Base-by-base conservation (phyloP, 1,139 yeast species). In the Tardiomyces blankii region DNA sequence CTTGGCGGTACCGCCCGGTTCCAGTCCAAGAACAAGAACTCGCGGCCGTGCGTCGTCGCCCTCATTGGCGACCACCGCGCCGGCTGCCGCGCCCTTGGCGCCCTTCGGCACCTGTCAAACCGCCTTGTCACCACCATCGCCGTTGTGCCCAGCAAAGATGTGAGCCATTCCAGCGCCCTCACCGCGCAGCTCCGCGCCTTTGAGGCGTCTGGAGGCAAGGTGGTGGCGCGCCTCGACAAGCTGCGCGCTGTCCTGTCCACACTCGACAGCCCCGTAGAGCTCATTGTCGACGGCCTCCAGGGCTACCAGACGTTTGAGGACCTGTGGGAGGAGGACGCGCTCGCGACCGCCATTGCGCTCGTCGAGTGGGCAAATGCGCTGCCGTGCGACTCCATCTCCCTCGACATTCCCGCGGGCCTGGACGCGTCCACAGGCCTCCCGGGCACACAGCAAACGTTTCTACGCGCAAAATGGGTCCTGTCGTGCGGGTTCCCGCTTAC, bases 361-460 rank as follows among this genome's bases (percentile, higher is more conserved):
- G 72, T 85, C 27, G 65, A 65, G 16, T 88, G 96, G 95, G 77
- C 84, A 50, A 82, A 83, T 52, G 68, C 67, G 43, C 74, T 74
- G n/a, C 51, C 52, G 60, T 66, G 73, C 8, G 74, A 77, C 43
- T 66, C 80, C 13, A 67, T 85, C 68, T 82, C 95, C 0, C 62
- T 88, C 25, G 95, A 87, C 57, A 76, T 85, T 32, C 93, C 95
- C 2, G 75, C 89, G 0, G 96, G 96, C 7, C 70, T 84, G 40
- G 95, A 87, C 58, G 82, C 93, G 8, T 86, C 94, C 3, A 80
- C 93, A 0, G 96, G 95, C 8, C 72, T 80, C 4, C 51, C 56
- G 3, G 39, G 46, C 11, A 42, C 49, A 30, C 43, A 42, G 40
- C 30, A 46, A 39, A 41, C 46, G 28, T 49, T 44, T 38, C 50